A percentile compares a stretch with the other conserved stretches of the same genome.
Conservation (phyloP, 2,329 filamentous ascomycete species). For the Xylariomycetidae sp. region DNA sequence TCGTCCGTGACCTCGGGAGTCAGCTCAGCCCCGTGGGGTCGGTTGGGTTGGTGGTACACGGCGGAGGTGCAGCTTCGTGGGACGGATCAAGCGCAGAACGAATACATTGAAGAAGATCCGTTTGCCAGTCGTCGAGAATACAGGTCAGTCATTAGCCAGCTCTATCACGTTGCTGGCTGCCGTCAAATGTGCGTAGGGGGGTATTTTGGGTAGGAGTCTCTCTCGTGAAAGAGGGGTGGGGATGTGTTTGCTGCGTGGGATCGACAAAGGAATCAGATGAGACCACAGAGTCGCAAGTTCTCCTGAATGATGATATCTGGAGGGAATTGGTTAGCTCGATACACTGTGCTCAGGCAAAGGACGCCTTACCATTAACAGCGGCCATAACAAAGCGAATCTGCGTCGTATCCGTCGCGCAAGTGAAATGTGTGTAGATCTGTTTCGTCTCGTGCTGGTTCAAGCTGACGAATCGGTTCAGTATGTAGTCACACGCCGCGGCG, state of each 20-base stretch:
- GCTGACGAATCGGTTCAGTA: slow-evolving; percentile 95
- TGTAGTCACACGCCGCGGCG: slow-evolving; percentile 93
- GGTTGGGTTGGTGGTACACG: no score
- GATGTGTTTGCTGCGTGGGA: no score
- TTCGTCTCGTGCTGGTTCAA: slow-evolving; percentile 99
- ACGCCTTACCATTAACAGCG: slow-evolving; percentile 82
- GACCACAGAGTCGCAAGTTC: slow-evolving; percentile 91
- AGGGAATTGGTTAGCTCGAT: slow-evolving; percentile 35
- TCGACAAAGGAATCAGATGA: slow-evolving; percentile 62
- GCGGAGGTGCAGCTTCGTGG: slow-evolving; percentile 17
- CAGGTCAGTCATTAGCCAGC: slow-evolving; percentile 28
- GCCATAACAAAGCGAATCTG: slow-evolving; percentile 99
- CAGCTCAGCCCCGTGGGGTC: slow-evolving; percentile 13
- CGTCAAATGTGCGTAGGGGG: slow-evolving; percentile 18
- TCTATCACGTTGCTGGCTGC: slow-evolving; percentile 25
- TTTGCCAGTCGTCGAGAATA: slow-evolving; percentile 20
- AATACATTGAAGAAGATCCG: slow-evolving; percentile 23
- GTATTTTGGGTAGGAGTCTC: slow-evolving; percentile 15
- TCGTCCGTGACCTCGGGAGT: slow-evolving; percentile 18
- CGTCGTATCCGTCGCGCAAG: slow-evolving; percentile 95
- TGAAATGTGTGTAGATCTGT: slow-evolving; percentile 99
- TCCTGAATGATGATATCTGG: slow-evolving; percentile 99
- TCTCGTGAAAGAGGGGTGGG: neutral
- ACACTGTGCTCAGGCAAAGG: neutral
- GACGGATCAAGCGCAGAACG: slow-evolving; percentile 22